Conservation (phyloP, 2,329 filamentous ascomycete species). For the Trichophaea hybrida region DNA sequence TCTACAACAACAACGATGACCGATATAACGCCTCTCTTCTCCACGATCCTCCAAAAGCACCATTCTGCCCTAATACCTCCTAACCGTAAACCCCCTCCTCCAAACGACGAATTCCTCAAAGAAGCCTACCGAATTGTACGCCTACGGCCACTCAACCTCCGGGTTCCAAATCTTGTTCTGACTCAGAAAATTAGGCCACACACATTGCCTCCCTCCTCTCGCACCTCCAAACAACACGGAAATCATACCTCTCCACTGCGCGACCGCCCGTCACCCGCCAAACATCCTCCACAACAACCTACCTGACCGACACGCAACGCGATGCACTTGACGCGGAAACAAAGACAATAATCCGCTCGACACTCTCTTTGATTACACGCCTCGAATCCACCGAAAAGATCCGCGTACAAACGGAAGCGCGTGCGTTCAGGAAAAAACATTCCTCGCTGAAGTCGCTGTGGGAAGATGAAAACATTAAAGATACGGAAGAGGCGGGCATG, state of each 20-base stretch:
- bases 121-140: slow-evolving; percentile 83
- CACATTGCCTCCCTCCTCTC: slow-evolving; percentile 58
- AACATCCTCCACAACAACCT: slow-evolving; percentile 35
- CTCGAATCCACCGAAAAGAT: slow-evolving; percentile 71
- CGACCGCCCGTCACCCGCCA: slow-evolving; percentile 32
- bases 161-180: slow-evolving; percentile 15
- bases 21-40: slow-evolving; percentile 55
- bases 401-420: slow-evolving; percentile 59
- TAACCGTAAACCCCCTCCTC: slow-evolving; percentile 31
- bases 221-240: slow-evolving; percentile 70
- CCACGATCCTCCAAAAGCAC: slow-evolving; percentile 49
- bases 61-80: slow-evolving; percentile 37
- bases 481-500: slow-evolving; percentile 54
- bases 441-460: slow-evolving; percentile 40
- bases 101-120: slow-evolving; percentile 69
- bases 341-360: slow-evolving; percentile 68
- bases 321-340: slow-evolving; percentile 79
- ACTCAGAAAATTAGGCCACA: slow-evolving; percentile 47
- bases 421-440: slow-evolving; percentile 54
- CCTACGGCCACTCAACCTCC: slow-evolving; percentile 5
- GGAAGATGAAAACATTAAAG: slow-evolving; percentile 50
- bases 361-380: slow-evolving; percentile 65
- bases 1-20: slow-evolving; percentile 13
- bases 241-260: slow-evolving; percentile 74
- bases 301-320: slow-evolving; percentile 65